Conservation (phyloP, 2,329 filamentous ascomycete species). For the Parascedosporium putredinis region DNA sequence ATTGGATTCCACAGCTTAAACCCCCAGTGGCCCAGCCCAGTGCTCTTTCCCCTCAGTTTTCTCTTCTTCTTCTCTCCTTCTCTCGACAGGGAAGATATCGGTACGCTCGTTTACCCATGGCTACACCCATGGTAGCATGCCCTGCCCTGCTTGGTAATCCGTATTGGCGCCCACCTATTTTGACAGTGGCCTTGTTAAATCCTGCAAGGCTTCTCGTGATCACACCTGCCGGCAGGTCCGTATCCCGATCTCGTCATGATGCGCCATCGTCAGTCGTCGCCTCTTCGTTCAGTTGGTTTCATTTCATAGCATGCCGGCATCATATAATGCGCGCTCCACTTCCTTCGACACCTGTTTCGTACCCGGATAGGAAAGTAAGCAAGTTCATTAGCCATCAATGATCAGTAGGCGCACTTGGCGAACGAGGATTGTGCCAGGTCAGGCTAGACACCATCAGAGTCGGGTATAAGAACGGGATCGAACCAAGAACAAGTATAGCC, state of each 20-base stretch:
- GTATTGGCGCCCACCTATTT: too few relatives aligned
- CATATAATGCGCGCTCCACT: slow-evolving; percentile 26
- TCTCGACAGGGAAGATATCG: not conserved
- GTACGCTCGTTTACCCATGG: too few relatives aligned
- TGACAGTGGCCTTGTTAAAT: slow-evolving; percentile 6
- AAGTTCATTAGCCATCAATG: slow-evolving; percentile 10
- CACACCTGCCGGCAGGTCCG: not conserved
- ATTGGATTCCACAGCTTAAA: too few relatives aligned
- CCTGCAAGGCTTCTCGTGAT: not conserved
- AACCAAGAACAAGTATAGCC: not conserved
- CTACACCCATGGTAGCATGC: too few relatives aligned
- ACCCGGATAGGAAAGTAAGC: not conserved
- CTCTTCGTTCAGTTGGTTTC: not conserved
- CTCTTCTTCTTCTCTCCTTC: not conserved
- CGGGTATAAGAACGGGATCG: not conserved
- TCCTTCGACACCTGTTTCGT: slow-evolving; percentile 16
- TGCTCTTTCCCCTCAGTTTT: not conserved
- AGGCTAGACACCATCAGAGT: not conserved
- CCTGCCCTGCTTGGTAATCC: too few relatives aligned
- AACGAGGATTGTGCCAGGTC: not conserved
- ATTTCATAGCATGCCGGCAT: slow-evolving; percentile 28
- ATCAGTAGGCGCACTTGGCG: slow-evolving; percentile 2
- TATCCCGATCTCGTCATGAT: not conserved
- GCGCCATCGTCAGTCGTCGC: not conserved
- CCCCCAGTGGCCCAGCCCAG: not conserved